Percentiles rank a stretch among this genome's conserved stretches.
phyloP scores from a whole-genome alignment of 1,284 basidiomycete species.

The Sphaerobolus stellatus region DNA sequence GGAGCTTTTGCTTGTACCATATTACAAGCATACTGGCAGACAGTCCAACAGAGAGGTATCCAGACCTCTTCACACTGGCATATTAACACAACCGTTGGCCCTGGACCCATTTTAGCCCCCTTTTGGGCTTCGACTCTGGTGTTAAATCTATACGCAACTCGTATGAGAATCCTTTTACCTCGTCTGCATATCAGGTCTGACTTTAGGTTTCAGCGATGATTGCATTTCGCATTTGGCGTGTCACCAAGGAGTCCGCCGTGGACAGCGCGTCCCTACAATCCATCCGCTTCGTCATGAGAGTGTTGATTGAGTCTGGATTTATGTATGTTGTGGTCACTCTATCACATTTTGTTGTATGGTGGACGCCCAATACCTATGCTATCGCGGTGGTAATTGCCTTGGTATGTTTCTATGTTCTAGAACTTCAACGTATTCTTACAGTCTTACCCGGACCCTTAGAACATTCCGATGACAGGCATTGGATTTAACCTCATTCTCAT shows the following conservation, averaged over 20 bases:
- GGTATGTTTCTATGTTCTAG: no score
- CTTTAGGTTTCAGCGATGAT: no score
- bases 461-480: no score
- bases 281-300: not conserved
- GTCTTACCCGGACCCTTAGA: no score
- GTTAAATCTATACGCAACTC: not conserved
- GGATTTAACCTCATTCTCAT: no score
- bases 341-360: not conserved
- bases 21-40: not conserved
- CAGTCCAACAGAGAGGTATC: not conserved
- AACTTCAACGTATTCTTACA: no score
- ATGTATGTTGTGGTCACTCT: not conserved
- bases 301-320: not conserved
- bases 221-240: not conserved
- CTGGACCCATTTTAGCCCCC: not conserved
- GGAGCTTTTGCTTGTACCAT: not conserved
- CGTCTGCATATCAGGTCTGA: no score
- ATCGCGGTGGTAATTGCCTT: not conserved
- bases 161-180: no score
- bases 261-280: not conserved
- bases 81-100: not conserved
- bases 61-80: not conserved
- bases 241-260: not conserved
- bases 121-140: conserved; percentile 1
- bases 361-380: not conserved